These are phyloP conservation scores for Krasilnikovozyma curviuscula DNA, from an alignment of 768 basidiomycete species.

Conservation along the genomic window DNA sequence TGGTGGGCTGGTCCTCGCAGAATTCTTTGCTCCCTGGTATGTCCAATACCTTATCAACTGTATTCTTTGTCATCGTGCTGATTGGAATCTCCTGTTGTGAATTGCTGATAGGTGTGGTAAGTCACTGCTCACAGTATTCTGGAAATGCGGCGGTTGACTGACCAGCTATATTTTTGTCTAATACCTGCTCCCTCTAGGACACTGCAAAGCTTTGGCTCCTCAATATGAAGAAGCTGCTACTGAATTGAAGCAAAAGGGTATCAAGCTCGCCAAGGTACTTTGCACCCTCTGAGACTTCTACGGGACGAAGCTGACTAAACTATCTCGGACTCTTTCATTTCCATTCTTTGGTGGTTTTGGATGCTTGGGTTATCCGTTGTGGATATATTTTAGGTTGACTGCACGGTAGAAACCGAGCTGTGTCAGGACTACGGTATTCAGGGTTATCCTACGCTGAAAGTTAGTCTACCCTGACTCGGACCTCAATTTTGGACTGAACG, in stretches of 20 bases:
- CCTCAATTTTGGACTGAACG: not conserved
- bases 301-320: not conserved
- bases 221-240: constrained; percentile 60
- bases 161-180: not conserved
- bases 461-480: not conserved
- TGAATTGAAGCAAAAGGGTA: constrained; percentile 65
- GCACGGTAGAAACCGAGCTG: constrained; percentile 79
- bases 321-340: not conserved
- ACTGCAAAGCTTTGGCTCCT: constrained; percentile 82
- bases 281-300: not conserved
- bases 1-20: constrained; percentile 22
- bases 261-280: constrained; percentile 60
- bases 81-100: constrained; percentile 23
- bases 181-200: constrained; percentile 42
- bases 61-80: not conserved
- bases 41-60: too few relatives aligned
- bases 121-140: not conserved
- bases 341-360: too few relatives aligned
- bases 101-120: not conserved
- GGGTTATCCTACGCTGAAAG: constrained; percentile 51
- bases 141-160: not conserved
- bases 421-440: constrained; percentile 72
- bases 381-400: too few relatives aligned
- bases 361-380: too few relatives aligned
- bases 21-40: constrained; percentile 5